Conservation (phyloP, 495 filamentous ascomycete species). For the Ramalina intermedia region DNA sequence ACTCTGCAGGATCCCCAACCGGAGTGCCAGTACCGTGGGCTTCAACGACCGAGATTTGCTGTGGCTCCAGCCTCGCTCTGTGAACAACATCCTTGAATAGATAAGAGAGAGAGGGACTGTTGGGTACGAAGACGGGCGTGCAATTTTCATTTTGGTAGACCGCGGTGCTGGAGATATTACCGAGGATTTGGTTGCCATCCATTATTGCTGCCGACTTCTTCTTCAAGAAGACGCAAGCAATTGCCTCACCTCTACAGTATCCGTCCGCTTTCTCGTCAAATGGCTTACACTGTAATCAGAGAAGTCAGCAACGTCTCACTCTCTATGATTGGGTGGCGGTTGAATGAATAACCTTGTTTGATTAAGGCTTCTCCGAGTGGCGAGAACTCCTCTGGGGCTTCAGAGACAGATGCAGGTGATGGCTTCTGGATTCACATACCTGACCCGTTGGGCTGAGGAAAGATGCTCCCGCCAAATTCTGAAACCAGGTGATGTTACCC, state of each 20-base stretch:
- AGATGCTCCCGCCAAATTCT: constrained; percentile 23
- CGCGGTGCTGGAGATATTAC: constrained; percentile 44
- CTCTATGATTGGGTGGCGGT: too few relatives aligned
- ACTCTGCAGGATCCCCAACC: constrained; percentile 54
- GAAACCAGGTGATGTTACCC: constrained; percentile 19
- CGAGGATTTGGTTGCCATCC: constrained; percentile 49
- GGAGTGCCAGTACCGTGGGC: constrained; percentile 67
- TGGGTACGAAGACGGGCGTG: constrained; percentile 56
- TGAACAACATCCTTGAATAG: constrained; percentile 42
- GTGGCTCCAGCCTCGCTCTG: constrained; percentile 42
- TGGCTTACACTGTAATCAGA: constrained; percentile 46
- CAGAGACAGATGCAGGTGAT: constrained; percentile 10
- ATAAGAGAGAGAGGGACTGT: constrained; percentile 41
- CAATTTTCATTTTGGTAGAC: constrained; percentile 58
- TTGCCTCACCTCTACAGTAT: constrained; percentile 57
- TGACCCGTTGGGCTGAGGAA: constrained; percentile 28
- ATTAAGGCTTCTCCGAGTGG: too few relatives aligned
- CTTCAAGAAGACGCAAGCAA: constrained; percentile 53
- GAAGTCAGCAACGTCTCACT: constrained; percentile 11
- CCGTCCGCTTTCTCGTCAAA: constrained; percentile 60
- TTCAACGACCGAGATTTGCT: constrained; percentile 56
- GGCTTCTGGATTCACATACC: too few relatives aligned
- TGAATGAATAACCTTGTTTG: too few relatives aligned
- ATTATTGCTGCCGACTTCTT: constrained; percentile 44
- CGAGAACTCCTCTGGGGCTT: too few relatives aligned